A percentile compares a stretch with the other conserved stretches of the same genome.
phyloP scores from a whole-genome alignment of 2,329 filamentous ascomycete genomes.

The Fusarium humuli region DNA sequence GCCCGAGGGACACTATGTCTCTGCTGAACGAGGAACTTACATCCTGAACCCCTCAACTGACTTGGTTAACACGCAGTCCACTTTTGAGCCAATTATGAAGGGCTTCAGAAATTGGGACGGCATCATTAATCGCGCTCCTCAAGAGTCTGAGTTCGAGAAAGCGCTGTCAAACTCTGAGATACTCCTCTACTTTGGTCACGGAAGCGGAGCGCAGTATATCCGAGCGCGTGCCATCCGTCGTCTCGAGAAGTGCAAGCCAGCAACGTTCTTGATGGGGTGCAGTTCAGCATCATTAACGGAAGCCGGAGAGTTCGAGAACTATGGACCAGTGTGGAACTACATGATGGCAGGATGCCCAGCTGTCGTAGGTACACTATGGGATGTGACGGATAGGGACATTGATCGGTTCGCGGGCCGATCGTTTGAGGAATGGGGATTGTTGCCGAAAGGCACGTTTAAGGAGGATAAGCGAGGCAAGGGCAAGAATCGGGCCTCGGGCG shows the following conservation, averaged over 20 bases:
- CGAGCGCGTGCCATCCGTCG: slow-evolving; percentile 84
- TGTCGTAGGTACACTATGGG: slow-evolving; percentile 93
- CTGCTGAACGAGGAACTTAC: slow-evolving; percentile 71
- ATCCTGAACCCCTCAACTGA: slow-evolving; percentile 92
- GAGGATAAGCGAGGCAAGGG: slow-evolving; percentile 49
- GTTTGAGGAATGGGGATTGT: slow-evolving; percentile 88
- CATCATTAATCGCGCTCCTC: slow-evolving; percentile 76
- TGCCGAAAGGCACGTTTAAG: slow-evolving; percentile 61
- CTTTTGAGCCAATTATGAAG: slow-evolving; percentile 74
- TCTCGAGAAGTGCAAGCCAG: slow-evolving; percentile 78
- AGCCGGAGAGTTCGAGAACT: slow-evolving; percentile 88
- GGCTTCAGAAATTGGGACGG: slow-evolving; percentile 77
- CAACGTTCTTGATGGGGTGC: slow-evolving; percentile 93
- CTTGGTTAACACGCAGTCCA: slow-evolving; percentile 80
- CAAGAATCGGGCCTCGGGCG: slow-evolving; percentile 39
- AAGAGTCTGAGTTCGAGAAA: slow-evolving; percentile 79
- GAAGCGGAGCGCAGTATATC: slow-evolving; percentile 94
- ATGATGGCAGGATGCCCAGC: slow-evolving; percentile 88
- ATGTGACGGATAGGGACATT: slow-evolving; percentile 97
- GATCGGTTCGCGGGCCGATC: slow-evolving; percentile 86
- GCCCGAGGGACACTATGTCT: slow-evolving; percentile 65
- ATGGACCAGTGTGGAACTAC: slow-evolving; percentile 91
- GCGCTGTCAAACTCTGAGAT: slow-evolving; percentile 76
- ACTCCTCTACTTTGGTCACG: slow-evolving; percentile 95
- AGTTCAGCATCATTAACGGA: slow-evolving; percentile 83